phyloP scores from a whole-genome alignment of 2,329 filamentous ascomycete genomes.

The Arthroderma uncinatum region DNA sequence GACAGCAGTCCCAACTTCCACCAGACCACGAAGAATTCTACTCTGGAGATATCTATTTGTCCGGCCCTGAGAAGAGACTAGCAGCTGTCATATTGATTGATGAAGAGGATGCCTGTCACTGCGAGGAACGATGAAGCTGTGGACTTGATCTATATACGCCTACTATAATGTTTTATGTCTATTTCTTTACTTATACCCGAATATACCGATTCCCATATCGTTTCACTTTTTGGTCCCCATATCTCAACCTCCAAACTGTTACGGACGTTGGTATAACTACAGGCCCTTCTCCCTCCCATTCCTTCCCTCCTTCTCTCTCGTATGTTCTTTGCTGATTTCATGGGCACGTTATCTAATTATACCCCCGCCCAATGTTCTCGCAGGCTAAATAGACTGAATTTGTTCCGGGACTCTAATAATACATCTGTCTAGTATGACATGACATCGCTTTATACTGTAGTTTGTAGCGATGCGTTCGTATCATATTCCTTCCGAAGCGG shows the following conservation, averaged over 20 bases:
- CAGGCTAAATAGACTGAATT: not conserved
- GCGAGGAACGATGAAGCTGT: not conserved
- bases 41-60: conserved; percentile 1
- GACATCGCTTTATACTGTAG: not conserved
- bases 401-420: not conserved
- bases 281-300: too few species aligned
- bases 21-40: not conserved
- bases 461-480: not conserved
- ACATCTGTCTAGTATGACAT: not conserved
- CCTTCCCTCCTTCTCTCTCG: not conserved
- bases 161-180: too few species aligned
- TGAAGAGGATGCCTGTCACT: not conserved
- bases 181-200: too few species aligned
- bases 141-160: not conserved
- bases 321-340: not conserved
- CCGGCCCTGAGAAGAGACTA: conserved; percentile 6
- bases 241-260: not conserved
- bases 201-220: not conserved
- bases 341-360: not conserved
- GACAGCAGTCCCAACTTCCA: not conserved
- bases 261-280: not conserved
- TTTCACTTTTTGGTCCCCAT: not conserved
- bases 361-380: not conserved
- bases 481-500: conserved; percentile 12
- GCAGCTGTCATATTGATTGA: not conserved